Evolutionary conservation across 768 basidiomycete genomes (phyloP), one percentile per base, ranked within the genome.

Genomic region (Pleurotus tuoliensis): DNA sequence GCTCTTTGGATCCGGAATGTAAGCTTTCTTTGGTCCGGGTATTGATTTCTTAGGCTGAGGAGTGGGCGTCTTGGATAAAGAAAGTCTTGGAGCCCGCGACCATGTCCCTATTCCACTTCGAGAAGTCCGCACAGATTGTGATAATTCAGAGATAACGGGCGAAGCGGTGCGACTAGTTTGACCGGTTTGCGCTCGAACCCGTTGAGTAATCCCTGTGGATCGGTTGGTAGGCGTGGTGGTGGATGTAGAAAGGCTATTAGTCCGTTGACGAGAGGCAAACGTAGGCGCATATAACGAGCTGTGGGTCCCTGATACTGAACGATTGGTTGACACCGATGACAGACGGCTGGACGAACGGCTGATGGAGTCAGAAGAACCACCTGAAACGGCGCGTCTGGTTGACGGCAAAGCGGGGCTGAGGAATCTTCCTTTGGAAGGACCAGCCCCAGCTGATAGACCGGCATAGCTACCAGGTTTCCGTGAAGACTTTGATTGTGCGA

Each of bases 1-100:
- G 72, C 82, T 93, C 72, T 90, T 87, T n/a, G 92, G 88, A 68
- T 97, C 86, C 2, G 95, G 83, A 41, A 94, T 74, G 61, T 97
- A 98, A 12, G 82, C 80, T 67, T 86, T 90, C 67, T 82, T 79
- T 15, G 75, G 68, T 7, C 70, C 66, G n/a, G 69, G 60, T 12
- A 63, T 60, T 66, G 61, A 62, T 13, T 66, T 60, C 60, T 72
- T 80, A 49, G 73, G 75, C 34, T 72, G 72, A 6, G 85, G 84
- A 13, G 84, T 81, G 34, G 76, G 71, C 37, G 63, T 62, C 51
- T 71, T 73, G 15, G 76, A 75, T 56, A 76, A 71, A 0, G 90
- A 86, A 55, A 79, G 78, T 60, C 87, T 77, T 3, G 86, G 89
- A 24, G 86, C 83, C 37, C 84, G 83, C 20, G 85, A 75, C 86